Evolutionary conservation across 495 filamentous ascomycete species (phyloP).

Genomic region (Sordaria brevicollis): DNA sequence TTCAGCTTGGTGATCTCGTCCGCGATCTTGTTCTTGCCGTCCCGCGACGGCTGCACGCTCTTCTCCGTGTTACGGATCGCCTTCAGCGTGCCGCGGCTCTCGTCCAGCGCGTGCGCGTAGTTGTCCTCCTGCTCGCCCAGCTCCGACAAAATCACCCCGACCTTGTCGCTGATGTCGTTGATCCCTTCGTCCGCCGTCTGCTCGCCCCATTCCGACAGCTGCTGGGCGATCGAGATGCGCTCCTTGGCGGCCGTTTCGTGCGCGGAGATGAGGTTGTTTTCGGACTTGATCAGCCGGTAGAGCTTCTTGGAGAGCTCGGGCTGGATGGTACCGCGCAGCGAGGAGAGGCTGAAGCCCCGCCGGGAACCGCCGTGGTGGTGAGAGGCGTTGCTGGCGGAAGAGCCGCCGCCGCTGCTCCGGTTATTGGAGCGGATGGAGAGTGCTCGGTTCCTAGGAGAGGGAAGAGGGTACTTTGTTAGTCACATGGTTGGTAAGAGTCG

Average conservation of each 20-base stretch:
- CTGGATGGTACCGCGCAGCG: conserved; percentile 70
- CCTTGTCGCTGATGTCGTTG: conserved; percentile 83
- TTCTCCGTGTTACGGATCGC: conserved; percentile 84
- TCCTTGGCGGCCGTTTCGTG: conserved; percentile 76
- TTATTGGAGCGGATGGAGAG: conserved; percentile 34
- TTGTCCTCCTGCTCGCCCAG: conserved; percentile 84
- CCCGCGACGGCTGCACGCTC: conserved; percentile 83
- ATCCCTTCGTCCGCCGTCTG: conserved; percentile 75
- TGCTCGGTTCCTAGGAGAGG: conserved; percentile 42
- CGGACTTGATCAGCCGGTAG: conserved; percentile 82
- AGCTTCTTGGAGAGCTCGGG: conserved; percentile 78
- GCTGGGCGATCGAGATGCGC: conserved; percentile 69
- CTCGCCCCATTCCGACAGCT: conserved; percentile 97
- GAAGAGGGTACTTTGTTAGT: neutral
- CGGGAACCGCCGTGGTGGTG: conserved; percentile 37
- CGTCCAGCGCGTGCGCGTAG: conserved; percentile 80
- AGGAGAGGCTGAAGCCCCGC: conserved; percentile 63
- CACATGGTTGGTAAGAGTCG: neutral
- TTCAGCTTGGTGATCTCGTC: conserved; percentile 88
- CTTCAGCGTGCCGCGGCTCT: conserved; percentile 70
- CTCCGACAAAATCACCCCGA: conserved; percentile 84
- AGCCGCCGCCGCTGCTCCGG: conserved; percentile 15
- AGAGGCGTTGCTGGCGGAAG: conserved; percentile 24
- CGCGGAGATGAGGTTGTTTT: conserved; percentile 72
- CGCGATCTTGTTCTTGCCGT: conserved; percentile 69